phyloP scores from a whole-genome alignment of 1,284 basidiomycete species.

The Tilletia indica region DNA sequence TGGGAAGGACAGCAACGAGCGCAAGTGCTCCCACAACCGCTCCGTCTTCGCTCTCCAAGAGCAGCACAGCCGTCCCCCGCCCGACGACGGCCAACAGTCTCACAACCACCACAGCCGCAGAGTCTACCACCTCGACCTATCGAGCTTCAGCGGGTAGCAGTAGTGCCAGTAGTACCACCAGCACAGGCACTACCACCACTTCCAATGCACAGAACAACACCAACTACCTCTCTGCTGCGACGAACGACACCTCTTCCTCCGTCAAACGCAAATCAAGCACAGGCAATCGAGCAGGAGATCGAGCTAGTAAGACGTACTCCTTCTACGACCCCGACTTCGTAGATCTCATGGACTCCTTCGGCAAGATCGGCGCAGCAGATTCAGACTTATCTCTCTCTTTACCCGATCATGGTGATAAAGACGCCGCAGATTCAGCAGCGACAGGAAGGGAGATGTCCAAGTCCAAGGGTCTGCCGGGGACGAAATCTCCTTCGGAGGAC shows the following conservation, averaged over 20 bases:
- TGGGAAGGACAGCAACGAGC: background rate
- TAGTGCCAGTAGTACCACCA: background rate
- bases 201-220: background rate
- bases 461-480: no score
- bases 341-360: slow-evolving; percentile 57
- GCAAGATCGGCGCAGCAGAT: slow-evolving; percentile 40
- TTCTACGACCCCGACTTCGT: slow-evolving; percentile 76
- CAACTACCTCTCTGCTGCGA: background rate
- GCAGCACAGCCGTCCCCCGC: no score
- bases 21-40: background rate
- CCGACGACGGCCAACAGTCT: no score
- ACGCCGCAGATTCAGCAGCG: no score
- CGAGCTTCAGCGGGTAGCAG: background rate
- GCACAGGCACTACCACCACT: no score
- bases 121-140: background rate
- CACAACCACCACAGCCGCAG: background rate
- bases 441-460: background rate
- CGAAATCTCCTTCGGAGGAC: no score
- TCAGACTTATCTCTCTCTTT: background rate
- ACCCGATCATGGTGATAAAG: slow-evolving; percentile 16
- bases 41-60: no score
- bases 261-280: background rate
- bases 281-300: background rate
- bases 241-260: background rate
- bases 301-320: slow-evolving; percentile 64